These are phyloP conservation scores for Apiotrichum sp. DNA, from an alignment of 1,284 basidiomycete species.

Conservation along the genomic window DNA sequence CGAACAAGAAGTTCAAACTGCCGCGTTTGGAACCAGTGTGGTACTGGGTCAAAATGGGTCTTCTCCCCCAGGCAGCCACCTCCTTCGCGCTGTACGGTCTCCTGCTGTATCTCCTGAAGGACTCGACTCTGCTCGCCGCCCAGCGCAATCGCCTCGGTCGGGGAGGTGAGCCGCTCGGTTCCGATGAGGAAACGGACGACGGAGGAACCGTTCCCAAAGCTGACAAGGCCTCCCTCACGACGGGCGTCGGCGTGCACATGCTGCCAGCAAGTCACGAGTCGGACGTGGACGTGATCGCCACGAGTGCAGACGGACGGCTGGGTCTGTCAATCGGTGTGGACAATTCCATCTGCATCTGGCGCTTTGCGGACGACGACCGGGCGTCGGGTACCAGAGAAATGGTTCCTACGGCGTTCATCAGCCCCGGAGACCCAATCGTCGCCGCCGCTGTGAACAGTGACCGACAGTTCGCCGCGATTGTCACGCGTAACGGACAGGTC, in stretches of 20 bases:
- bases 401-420: constrained; percentile 8
- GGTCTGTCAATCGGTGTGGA: constrained; percentile 68
- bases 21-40: constrained; percentile 51
- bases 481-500: constrained; percentile 4
- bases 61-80: constrained; percentile 76
- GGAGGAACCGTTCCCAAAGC: background rate
- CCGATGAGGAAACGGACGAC: constrained; percentile 13
- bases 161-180: constrained; percentile 12
- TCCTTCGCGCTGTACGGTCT: constrained; percentile 69
- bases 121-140: constrained; percentile 81
- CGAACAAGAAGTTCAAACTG: constrained; percentile 31
- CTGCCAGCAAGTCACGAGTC: constrained; percentile 68
- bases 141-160: constrained; percentile 57
- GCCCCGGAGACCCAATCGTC: constrained; percentile 21
- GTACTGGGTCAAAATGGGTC: constrained; percentile 73
- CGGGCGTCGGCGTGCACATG: constrained; percentile 53
- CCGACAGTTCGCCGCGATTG: constrained; percentile 9
- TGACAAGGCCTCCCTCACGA: constrained; percentile 1
- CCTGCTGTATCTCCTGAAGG: constrained; percentile 82
- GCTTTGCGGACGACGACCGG: constrained; percentile 20
- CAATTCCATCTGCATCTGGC: constrained; percentile 50
- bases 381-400: constrained; percentile 28
- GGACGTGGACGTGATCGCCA: constrained; percentile 73
- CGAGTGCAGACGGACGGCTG: constrained; percentile 59
- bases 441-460: constrained; percentile 18